Base-by-base conservation (phyloP, 179 eudicot genomes). In the Vitellaria paradoxa region DNA sequence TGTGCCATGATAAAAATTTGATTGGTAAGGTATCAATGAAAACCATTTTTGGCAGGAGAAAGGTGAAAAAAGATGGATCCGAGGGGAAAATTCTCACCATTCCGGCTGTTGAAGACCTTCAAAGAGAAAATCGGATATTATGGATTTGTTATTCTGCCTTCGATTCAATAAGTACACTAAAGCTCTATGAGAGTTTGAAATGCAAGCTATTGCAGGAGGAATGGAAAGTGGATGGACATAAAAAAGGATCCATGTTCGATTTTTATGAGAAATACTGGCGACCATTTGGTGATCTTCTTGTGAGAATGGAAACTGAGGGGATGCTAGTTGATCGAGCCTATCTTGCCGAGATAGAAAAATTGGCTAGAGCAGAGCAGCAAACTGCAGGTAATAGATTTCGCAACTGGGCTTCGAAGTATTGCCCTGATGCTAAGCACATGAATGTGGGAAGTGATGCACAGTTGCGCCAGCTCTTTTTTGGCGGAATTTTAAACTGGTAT, bases 391-490 rank as follows among this genome's bases (percentile, higher is more conserved):
- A 86, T 80, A 89, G 92, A 70, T 96, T 94, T 81, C 96, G 98
- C 37, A 91, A 82, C 68, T 96, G 99, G 99, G 98, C 97, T 52
- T 89, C 97, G 46, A 91, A 86, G 82, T 80, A 91, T 84, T 94
- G 94, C 78, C 88, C 97, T 18, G 99, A 91, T 81, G 99, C 99
- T 53, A 86, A 80, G 79, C 82, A 82, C 81, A 96, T 96, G 98
- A 96, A 96, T 86, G 91, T 96, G 37, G 98, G 99, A 77, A 96
- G 99, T 82, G 99, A 96, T 85, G 57, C 92, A 62, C 99, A 96
- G 80, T 82, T 96, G 82, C 88, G 99, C 75, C 91, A 85, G 85
- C 89, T 96, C 50, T 85, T 96, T 78, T 96, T 92, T 83, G 99
- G 99, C 65, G 99, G 97, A 74, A 78, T 84, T 74, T 57, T 77